Conservation (phyloP, 805 yeast genomes). For the Candida vaughaniae region DNA sequence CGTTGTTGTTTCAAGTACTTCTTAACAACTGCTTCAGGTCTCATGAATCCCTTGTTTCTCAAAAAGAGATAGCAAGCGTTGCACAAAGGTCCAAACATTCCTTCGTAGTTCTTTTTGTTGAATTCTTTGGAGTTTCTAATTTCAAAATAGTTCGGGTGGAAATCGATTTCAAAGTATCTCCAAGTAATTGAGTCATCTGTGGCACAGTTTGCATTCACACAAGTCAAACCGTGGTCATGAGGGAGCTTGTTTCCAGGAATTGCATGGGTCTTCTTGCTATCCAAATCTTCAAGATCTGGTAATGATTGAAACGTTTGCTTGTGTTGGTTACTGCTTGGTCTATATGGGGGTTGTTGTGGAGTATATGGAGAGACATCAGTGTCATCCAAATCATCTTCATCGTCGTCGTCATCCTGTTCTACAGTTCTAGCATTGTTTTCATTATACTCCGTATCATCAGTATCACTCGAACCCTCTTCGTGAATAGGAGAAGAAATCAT, state of each 20-base stretch:
- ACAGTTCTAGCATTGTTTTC: conserved; percentile 20
- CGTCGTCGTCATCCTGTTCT: conserved; percentile 26
- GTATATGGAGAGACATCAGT: conserved; percentile 38
- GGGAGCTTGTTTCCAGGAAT: conserved; percentile 39
- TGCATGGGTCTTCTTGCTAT: conserved; percentile 42
- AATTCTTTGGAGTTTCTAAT: conserved; percentile 37
- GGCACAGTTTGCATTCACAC: conserved; percentile 42
- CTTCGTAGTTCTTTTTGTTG: conserved; percentile 41
- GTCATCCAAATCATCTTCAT: conserved; percentile 19
- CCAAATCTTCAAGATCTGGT: conserved; percentile 45
- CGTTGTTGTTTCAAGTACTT: conserved; percentile 45
- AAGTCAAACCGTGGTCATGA: conserved; percentile 37
- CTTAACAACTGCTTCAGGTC: conserved; percentile 46
- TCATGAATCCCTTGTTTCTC: conserved; percentile 43
- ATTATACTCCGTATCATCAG: conserved; percentile 42
- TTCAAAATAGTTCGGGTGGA: conserved; percentile 36
- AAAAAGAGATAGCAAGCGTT: conserved; percentile 46
- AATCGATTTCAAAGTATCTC: conserved; percentile 44
- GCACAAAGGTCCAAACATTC: conserved; percentile 48
- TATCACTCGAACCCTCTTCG: conserved; percentile 36
- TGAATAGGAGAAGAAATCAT: conserved; percentile 42
- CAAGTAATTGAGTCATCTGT: conserved; percentile 40
- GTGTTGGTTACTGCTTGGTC: conserved; percentile 11
- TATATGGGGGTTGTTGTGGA: conserved; percentile 42
- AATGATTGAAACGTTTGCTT: conserved; percentile 31